Evolutionary conservation across 768 basidiomycete species (phyloP), one percentile per base, ranked within the genome.

Genomic region (Paxillus involutus): DNA sequence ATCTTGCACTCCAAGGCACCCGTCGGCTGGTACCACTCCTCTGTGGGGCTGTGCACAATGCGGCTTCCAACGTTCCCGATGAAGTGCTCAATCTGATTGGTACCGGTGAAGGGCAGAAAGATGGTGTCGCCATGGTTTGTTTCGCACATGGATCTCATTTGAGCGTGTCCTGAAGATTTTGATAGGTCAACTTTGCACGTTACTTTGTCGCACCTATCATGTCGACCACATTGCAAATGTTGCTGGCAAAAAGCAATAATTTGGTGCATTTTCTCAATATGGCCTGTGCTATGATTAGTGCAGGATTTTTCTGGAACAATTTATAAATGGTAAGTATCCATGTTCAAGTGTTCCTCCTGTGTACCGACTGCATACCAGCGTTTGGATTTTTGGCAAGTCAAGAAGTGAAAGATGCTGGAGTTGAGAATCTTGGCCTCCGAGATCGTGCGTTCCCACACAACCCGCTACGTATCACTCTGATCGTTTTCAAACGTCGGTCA

Each of bases 11-110:
- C 84, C 11, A 83, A 82, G 59, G 91, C 95, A 0, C 96, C 96
- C 4, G 88, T 97, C 56, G 96, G 98, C 55, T 94, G 91, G 86
- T 92, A 89, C 1, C 96, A 98, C 70, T 95, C 93, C 0, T 89
- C 88, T 44, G 84, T 94, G 2, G 92, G 12, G 83, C 86, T 10
- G 77, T 97, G n/a, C 86, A 90, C 63, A 71, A 89, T 58, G 84
- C 88, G 43, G 79, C 85, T 1, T 81, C 93, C 39, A 91, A 92
- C 68, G 83, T 91, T 19, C 93, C 92, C 0, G 91, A 95, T 66
- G 75, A 85, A 40, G 73, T 97, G n/a, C 79, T 96, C 14, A 65
- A 72, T 36, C 73, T 86, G 55, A 77, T 96, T 36, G 93, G 92
- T 4, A 74, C 63, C 3, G 81, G 77, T 7, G 68, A 77, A 51